Base-by-base conservation (phyloP, 2,329 filamentous ascomycete species). In the Myriangium duriaei region DNA sequence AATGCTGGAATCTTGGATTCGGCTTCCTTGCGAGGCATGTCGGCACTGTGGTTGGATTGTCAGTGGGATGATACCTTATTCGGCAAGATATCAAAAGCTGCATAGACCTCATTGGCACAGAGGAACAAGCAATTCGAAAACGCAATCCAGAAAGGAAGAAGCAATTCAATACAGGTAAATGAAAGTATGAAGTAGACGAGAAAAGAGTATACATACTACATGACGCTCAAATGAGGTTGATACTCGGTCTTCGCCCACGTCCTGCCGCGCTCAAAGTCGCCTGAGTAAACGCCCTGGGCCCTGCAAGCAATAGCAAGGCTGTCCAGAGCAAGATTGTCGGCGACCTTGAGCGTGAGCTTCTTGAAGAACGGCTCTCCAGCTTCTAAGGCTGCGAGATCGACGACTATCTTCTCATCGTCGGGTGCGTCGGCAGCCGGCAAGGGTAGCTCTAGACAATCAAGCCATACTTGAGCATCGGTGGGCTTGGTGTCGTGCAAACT, bases 201-300 rank as follows among this genome's bases (percentile, higher is more conserved):
- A 19, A 13, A n/a, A 4, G 16, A 32, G 24, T 26, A 29, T 3
- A 57, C 59, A 48, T 48, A 62, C 59, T 63, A 63, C 39, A 64
- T 44, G 38, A 64, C 43, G 42, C 58, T 62, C 32, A 58, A 44
- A 52, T 64, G 61, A 26, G 61, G 60, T 36, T 42, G 45, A 41
- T 57, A 64, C 21, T 38, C 35, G 18, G 53, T 44, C 5, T 53
- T 45, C 4, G 46, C 50, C 60, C 60, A 63, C 6, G 35, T 40
- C 18, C 44, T 39, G 1, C 51, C 53, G 18, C 44, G 47, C 2
- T 32, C 43, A n/a, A 48, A 43, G 4, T 54, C 50, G 7, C 41
- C 47, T 12, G 41, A 49, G 11, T 50, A 49, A 5, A 51, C 44
- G 9, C 58, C 56, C 10, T 47, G 39, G 12, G 40, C 42, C 24